Evolutionary conservation across 129 eudicot species (phyloP).

Genomic region (Mikania micrantha): DNA sequence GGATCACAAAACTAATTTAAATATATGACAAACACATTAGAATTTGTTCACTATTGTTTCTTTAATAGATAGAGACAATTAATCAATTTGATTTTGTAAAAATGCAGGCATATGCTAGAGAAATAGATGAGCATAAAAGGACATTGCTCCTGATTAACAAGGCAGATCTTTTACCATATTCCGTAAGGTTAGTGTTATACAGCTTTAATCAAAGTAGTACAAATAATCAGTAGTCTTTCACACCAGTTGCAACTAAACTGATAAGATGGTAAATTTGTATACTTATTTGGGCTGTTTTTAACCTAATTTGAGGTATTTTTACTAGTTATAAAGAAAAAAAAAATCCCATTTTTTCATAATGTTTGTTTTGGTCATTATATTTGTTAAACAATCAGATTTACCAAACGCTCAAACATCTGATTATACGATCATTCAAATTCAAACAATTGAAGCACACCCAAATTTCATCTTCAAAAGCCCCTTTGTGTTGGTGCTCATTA

Average conservation of each 20-base stretch:
- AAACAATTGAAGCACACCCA: background rate
- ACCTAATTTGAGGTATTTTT: background rate
- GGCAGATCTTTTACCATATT: slow-evolving; percentile 82
- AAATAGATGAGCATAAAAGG: slow-evolving; percentile 73
- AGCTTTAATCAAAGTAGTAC: background rate
- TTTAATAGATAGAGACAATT: background rate
- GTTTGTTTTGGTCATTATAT: background rate
- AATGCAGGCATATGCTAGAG: slow-evolving; percentile 87
- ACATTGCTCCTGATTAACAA: slow-evolving; percentile 86
- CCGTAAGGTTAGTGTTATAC: slow-evolving; percentile 52
- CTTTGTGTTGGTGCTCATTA: too few species aligned
- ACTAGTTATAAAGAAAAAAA: background rate
- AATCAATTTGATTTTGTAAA: slow-evolving; percentile 4
- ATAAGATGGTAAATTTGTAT: background rate
- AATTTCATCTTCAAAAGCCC: background rate
- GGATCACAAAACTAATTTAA: too few species aligned
- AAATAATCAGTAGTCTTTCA: background rate
- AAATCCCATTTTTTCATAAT: background rate
- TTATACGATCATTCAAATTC: background rate
- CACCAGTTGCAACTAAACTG: background rate
- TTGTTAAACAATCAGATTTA: background rate
- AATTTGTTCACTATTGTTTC: too few species aligned
- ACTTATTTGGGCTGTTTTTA: background rate
- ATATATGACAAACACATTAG: too few species aligned
- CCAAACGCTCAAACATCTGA: background rate